phyloP scores from a whole-genome alignment of 2,329 filamentous ascomycete genomes.

The Xylariaceae sp. region DNA sequence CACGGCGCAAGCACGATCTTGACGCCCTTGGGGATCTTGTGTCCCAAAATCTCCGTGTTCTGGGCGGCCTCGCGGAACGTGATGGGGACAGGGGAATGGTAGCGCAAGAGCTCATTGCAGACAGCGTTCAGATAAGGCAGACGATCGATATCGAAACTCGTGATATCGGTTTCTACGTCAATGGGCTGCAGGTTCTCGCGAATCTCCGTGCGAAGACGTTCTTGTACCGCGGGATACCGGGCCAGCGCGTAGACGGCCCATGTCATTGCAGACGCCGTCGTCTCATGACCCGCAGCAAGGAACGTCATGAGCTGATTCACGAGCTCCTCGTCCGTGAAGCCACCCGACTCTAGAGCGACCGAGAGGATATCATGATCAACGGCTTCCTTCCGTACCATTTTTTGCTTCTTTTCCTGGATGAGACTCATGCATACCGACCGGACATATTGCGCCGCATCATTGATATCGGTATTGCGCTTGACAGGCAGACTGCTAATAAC shows the following conservation, averaged over 20 bases:
- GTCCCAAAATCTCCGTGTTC: constrained; percentile 52
- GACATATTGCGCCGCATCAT: constrained; percentile 52
- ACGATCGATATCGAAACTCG: constrained; percentile 35
- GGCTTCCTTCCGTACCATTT: constrained; percentile 41
- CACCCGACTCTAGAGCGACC: constrained; percentile 34
- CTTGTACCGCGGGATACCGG: constrained; percentile 34
- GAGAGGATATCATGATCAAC: constrained; percentile 36
- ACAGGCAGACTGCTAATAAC: constrained; percentile 61
- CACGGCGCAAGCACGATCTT: constrained; percentile 58
- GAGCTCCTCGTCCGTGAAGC: constrained; percentile 37
- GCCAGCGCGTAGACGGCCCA: constrained; percentile 39
- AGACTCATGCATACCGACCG: constrained; percentile 62
- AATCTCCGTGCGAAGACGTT: constrained; percentile 37
- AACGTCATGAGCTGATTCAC: constrained; percentile 41
- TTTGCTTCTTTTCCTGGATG: constrained; percentile 62
- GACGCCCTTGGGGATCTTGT: constrained; percentile 58
- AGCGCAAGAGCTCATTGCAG: constrained; percentile 40
- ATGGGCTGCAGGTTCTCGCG: constrained; percentile 35
- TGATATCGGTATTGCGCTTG: constrained; percentile 62
- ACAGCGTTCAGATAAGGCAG: constrained; percentile 40
- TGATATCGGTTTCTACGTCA: constrained; percentile 28
- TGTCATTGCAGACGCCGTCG: constrained; percentile 38
- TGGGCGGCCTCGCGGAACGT: constrained; percentile 55
- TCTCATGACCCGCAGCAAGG: constrained; percentile 42
- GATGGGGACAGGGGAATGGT: constrained; percentile 43